A percentile compares a stretch with the other conserved stretches of the same genome.
These are phyloP conservation scores for Trichosporon sp. DNA, from an alignment of 1,284 basidiomycete genomes.

Conservation along the genomic window DNA sequence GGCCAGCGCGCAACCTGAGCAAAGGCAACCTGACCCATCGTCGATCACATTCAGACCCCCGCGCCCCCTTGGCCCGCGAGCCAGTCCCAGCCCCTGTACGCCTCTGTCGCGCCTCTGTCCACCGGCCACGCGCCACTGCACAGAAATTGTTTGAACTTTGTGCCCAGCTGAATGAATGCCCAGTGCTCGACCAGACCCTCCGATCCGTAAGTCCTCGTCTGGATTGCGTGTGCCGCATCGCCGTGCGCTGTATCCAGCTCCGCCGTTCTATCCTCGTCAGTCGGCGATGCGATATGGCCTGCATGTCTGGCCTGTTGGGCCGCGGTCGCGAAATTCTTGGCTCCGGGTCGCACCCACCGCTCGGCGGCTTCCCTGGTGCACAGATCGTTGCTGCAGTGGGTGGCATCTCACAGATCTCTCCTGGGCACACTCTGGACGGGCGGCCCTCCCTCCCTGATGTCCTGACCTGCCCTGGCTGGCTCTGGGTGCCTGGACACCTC, in stretches of 20 bases:
- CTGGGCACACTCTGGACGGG: background rate
- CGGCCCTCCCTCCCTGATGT: background rate
- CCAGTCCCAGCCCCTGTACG: too few relatives aligned
- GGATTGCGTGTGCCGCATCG: background rate
- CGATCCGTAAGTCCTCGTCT: too few relatives aligned
- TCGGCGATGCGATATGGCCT: background rate
- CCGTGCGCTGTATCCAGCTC: background rate
- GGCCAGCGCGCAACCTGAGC: background rate
- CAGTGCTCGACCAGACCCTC: too few relatives aligned
- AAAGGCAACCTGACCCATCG: background rate
- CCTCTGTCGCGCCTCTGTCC: too few relatives aligned
- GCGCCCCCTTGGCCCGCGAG: background rate
- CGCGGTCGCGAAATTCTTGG: background rate
- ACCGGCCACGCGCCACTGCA: background rate
- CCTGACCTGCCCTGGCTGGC: too few relatives aligned
- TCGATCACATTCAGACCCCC: background rate
- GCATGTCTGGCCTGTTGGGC: background rate
- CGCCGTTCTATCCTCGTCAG: background rate
- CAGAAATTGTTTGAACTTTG: background rate
- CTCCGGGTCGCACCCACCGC: background rate
- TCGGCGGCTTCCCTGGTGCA: background rate
- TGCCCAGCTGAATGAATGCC: too few relatives aligned
- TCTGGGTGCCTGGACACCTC: too few relatives aligned
- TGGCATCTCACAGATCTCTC: background rate
- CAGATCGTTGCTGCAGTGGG: background rate